Evolutionary conservation across 345 rosid species (phyloP), one percentile per base, ranked within the genome.

Genomic region (Syzygium aromaticum): DNA sequence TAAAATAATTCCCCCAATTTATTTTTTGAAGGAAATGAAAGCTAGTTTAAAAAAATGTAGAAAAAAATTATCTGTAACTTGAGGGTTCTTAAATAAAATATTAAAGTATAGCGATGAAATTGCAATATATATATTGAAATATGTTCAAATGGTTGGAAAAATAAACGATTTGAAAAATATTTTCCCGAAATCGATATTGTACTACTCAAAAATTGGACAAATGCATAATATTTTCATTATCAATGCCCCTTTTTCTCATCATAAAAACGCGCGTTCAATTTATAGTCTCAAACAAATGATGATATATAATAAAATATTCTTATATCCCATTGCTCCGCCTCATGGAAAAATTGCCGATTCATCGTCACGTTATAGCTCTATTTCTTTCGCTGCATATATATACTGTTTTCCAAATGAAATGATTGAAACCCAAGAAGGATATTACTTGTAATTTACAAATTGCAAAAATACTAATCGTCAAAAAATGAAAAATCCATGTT

Each of bases 241-340:
- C 59, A 22, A 56, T 17, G 27, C 22, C 8, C 8, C 8, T 51
- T 51, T 8, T 51, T 63, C 8, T 64, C 40, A 30, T 64, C 19
- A 7, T 30, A 7, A 3, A 16, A 15, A 15, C 0, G 1, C 5
- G 7, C 11, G 8, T 27, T n/a, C 30, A 27, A 3, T 59, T 27
- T 11, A 27, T 25, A 59, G 14, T 25, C 28, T 14, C 15, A 11
- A 59, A 25, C 4, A 3, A 25, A 59, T 59, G 28, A 25, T 10
- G 4, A 25, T 59, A 11, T 11, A 59, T 5, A 6, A 27, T 5
- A 59, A 59, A 59, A 59, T 59, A 27, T 27, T 16, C 30, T 59
- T 11, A 27, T 27, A 27, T n/a, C 64, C 30, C 64, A 11, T 59
- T 27, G 16, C 64, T 25, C 2, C 28, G 27, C 30, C 14, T 11